A percentile compares a stretch with the other conserved stretches of the same genome.
phyloP scores from a whole-genome alignment of 345 rosid species.

The Gossypioides kirkii region DNA sequence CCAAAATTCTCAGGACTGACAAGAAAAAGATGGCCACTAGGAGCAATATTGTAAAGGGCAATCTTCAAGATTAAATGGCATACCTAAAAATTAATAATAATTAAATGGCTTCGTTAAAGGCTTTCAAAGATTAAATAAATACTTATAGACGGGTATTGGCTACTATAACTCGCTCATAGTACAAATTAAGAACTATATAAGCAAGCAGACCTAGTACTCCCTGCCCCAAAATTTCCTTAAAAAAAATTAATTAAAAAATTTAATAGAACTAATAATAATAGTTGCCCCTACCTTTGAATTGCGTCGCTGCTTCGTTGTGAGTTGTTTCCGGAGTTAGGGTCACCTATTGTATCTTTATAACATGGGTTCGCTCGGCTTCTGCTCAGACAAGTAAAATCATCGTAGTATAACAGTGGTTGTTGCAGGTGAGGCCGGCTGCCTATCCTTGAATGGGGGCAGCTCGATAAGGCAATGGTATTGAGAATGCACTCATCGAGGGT shows the following conservation, averaged over 20 bases:
- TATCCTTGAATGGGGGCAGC: background rate
- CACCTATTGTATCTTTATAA: background rate
- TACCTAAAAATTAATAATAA: background rate
- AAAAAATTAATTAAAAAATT: background rate
- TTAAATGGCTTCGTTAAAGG: background rate
- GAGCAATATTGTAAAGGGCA: background rate
- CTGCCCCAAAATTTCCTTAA: background rate
- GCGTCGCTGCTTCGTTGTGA: background rate
- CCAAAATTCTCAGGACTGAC: background rate
- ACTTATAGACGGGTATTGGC: background rate
- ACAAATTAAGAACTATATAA: background rate
- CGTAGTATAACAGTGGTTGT: background rate
- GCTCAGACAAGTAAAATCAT: background rate
- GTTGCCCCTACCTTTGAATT: background rate
- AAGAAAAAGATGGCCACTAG: background rate
- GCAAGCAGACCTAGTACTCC: background rate
- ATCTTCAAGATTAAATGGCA: background rate
- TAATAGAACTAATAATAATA: background rate
- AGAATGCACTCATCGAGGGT: background rate
- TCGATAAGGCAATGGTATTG: background rate
- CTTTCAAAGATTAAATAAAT: background rate
- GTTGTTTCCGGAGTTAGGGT: background rate
- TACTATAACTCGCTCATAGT: background rate
- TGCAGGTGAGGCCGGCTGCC: background rate
- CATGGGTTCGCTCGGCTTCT: background rate